These are phyloP conservation scores for Hypoxylon rubiginosum DNA, from an alignment of 2,329 filamentous ascomycete species.

Conservation along the genomic window DNA sequence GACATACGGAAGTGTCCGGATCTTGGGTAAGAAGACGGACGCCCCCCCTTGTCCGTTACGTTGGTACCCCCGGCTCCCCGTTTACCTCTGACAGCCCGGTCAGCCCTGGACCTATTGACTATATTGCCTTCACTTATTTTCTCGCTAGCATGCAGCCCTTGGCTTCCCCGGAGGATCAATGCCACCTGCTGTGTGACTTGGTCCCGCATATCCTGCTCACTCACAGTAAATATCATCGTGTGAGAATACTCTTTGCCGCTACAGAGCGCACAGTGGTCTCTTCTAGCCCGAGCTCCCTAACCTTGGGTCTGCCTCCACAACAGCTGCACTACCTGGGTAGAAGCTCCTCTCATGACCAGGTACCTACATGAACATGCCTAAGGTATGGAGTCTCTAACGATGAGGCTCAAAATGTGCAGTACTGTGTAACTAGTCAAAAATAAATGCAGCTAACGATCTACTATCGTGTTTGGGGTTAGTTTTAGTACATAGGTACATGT, in stretches of 20 bases:
- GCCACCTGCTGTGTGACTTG: constrained; percentile 1
- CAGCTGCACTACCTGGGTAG: neutral
- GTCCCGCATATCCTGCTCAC: neutral
- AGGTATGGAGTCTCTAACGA: neutral
- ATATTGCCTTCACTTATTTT: neutral
- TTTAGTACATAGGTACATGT: no score
- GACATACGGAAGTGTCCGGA: constrained; percentile 1
- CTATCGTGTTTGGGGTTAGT: no score
- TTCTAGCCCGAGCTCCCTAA: neutral
- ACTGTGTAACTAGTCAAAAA: neutral
- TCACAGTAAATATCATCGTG: neutral
- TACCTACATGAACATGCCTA: neutral
- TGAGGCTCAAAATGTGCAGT: neutral
- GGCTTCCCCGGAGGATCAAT: constrained; percentile 2
- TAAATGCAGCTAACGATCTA: neutral
- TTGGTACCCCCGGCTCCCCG: constrained; percentile 1
- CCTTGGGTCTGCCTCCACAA: constrained; percentile 1
- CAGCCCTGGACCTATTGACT: neutral
- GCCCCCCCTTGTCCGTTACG: constrained; percentile 1
- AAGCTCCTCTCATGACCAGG: neutral
- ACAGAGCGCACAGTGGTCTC: neutral
- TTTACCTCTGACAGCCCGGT: neutral
- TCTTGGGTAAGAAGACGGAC: constrained; percentile 3
- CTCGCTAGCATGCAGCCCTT: neutral
- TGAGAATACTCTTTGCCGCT: neutral